A percentile compares a stretch with the other conserved stretches of the same genome.
Evolutionary conservation across 805 yeast species (phyloP).

Genomic region (Saturnispora silvae): DNA sequence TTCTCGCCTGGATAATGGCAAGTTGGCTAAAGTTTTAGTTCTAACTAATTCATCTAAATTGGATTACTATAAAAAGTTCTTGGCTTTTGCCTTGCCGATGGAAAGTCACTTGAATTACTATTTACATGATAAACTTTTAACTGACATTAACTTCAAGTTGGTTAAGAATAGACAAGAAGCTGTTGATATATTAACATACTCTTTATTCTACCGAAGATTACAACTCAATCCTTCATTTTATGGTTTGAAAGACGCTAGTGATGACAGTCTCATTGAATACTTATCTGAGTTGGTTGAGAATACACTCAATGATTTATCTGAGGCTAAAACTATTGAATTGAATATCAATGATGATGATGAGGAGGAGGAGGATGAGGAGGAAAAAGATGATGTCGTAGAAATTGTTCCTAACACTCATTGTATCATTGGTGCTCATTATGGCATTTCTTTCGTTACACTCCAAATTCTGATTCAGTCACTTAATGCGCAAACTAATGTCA

Average conservation of each 20-base stretch:
- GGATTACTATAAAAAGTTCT: conserved; percentile 59
- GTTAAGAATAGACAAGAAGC: conserved; percentile 70
- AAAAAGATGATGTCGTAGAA: conserved; percentile 29
- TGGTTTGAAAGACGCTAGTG: conserved; percentile 57
- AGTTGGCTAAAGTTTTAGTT: conserved; percentile 37
- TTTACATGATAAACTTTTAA: conserved; percentile 57
- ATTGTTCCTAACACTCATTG: conserved; percentile 60
- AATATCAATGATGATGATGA: conserved; percentile 29
- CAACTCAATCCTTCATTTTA: conserved; percentile 81
- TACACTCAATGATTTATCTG: conserved; percentile 50
- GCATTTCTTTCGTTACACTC: conserved; percentile 56
- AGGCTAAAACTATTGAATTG: conserved; percentile 52
- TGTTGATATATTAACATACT: conserved; percentile 80
- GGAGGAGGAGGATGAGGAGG: conserved; percentile 23
- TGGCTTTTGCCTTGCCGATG: conserved; percentile 67
- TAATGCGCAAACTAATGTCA: conserved; percentile 44
- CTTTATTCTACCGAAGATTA: conserved; percentile 73
- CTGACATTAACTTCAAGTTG: conserved; percentile 60
- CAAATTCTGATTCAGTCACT: conserved; percentile 44
- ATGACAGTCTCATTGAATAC: conserved; percentile 65
- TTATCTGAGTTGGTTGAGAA: conserved; percentile 76
- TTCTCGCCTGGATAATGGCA: conserved; percentile 23
- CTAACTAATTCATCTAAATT: conserved; percentile 46
- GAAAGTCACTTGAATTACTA: conserved; percentile 60
- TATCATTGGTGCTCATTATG: conserved; percentile 65